A percentile compares a stretch with the other conserved stretches of the same genome.
phyloP scores from a whole-genome alignment of 2,329 filamentous ascomycete species.

The Aspergillus chevalieri region DNA sequence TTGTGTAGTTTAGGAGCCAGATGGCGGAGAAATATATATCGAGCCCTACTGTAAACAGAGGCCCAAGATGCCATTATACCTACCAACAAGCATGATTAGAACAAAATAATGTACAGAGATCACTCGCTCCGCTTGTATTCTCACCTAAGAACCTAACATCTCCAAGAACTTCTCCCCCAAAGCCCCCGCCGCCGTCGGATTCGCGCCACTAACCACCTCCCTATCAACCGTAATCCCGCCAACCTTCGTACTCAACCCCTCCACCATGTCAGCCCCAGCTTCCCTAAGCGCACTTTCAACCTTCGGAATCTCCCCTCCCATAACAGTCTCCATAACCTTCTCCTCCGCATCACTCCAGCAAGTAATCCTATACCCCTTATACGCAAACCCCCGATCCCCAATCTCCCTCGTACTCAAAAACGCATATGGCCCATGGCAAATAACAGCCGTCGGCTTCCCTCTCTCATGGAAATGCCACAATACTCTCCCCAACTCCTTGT shows the following conservation, averaged over 20 bases:
- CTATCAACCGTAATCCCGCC: conserved; percentile 40
- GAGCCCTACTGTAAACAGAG: too few species aligned
- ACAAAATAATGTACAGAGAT: too few species aligned
- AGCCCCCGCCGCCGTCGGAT: conserved; percentile 26
- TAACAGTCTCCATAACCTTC: conserved; percentile 41
- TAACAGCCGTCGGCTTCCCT: conserved; percentile 40
- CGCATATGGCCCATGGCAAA: conserved; percentile 45
- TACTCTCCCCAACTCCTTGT: conserved; percentile 39
- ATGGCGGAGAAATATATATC: too few species aligned
- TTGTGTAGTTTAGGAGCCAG: too few species aligned
- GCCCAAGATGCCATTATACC: too few species aligned
- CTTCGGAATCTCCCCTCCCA: conserved; percentile 40
- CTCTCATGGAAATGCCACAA: conserved; percentile 36
- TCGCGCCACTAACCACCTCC: conserved; percentile 32
- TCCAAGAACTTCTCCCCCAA: conserved; percentile 28
- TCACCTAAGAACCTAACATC: conserved; percentile 18
- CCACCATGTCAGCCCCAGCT: conserved; percentile 41
- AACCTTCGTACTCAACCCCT: conserved; percentile 33
- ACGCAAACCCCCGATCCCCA: conserved; percentile 34
- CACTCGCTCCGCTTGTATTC: too few species aligned
- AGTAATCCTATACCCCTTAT: conserved; percentile 43
- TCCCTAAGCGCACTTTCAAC: conserved; percentile 35
- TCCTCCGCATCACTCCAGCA: conserved; percentile 43
- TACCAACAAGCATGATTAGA: too few species aligned
- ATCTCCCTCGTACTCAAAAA: conserved; percentile 37